Evolutionary conservation across 1,139 yeast species (phyloP), one percentile per base, ranked within the genome.

Genomic region (Suhomyces wounanorum): DNA sequence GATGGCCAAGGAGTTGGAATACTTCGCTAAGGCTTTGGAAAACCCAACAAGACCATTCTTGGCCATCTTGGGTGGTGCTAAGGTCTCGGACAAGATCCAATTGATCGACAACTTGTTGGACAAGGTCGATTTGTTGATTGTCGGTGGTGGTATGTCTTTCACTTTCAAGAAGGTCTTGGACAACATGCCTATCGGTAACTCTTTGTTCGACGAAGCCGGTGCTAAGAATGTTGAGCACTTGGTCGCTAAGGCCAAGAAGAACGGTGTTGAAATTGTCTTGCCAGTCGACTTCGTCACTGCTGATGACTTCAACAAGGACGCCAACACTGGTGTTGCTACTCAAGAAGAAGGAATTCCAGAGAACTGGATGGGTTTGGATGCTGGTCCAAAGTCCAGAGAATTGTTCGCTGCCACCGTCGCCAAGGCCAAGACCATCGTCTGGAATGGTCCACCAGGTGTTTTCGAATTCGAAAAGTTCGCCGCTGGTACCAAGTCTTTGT

Each of bases 381-480:
- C 85, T 66, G 98, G 98, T 76, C 91, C 90, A 75, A 84, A 89
- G 79, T 82, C 96, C 54, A 79, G 82, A 64, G 80, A 84, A 74
- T 81, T 87, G 64, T 92, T 88, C 70, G 81, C 85, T 60, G 83
- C 77, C 55, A 86, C 96, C 57, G 89, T 92, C 61, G 87, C 87
- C 60, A 81, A 86, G 77, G 95, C 98, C 63, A 90, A 91, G 85
- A 94, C 98, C 67, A 92, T 92, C 67, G 92, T 92, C 68, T 92
- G 98, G 98, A 92, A 92, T 80, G 98, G 98, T 71, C 98, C 98
- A 58, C 97, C 98, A 74, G 98, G 98, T 82, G 98, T 92, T 65
- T 92, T 92, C 70, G 98, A 92, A 80, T 91, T 92, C 68, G 96
- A 89, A 59, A 82, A 82, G 67, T 92, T 92, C 70, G 86, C 97